Conservation (phyloP, 305 asterid genomes). For the Withania somnifera region DNA sequence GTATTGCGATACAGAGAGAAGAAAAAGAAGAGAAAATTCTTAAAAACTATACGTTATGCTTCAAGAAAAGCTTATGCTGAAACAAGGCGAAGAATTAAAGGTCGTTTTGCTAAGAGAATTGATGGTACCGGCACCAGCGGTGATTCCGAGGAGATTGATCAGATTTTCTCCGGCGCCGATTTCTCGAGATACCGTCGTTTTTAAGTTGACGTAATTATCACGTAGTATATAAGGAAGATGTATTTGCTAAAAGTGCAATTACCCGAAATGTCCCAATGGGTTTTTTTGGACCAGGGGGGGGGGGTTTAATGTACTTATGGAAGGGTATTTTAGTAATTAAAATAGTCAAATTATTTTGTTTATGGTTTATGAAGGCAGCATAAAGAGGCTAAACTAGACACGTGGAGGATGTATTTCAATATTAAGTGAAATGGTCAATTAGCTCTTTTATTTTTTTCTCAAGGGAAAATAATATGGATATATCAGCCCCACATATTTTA, state of each 20-base stretch:
- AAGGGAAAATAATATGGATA: not conserved
- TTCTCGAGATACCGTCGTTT: constrained; percentile 50
- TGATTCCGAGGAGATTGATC: constrained; percentile 39
- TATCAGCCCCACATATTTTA: too few species aligned
- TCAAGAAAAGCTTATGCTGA: constrained; percentile 90
- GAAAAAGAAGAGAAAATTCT: constrained; percentile 73
- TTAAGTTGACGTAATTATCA: not conserved
- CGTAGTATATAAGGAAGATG: not conserved
- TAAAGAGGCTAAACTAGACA: not conserved
- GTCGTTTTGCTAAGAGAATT: constrained; percentile 73
- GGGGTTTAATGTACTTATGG: not conserved
- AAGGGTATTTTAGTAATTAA: not conserved
- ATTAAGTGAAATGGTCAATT: not conserved
- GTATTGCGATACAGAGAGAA: constrained; percentile 88
- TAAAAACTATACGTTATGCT: constrained; percentile 84
- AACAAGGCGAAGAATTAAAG: constrained; percentile 83
- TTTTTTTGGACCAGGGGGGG: too few species aligned
- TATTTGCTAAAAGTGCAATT: not conserved
- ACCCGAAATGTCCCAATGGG: not conserved
- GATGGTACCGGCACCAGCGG: not conserved
- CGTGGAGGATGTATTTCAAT: not conserved
- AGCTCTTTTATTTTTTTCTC: not conserved
- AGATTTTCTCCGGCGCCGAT: constrained; percentile 22
- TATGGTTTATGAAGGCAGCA: constrained; percentile 6
- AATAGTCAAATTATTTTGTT: not conserved